Evolutionary conservation across 1,284 basidiomycete genomes (phyloP).

Genomic region (Xerocomus alliaceus): DNA sequence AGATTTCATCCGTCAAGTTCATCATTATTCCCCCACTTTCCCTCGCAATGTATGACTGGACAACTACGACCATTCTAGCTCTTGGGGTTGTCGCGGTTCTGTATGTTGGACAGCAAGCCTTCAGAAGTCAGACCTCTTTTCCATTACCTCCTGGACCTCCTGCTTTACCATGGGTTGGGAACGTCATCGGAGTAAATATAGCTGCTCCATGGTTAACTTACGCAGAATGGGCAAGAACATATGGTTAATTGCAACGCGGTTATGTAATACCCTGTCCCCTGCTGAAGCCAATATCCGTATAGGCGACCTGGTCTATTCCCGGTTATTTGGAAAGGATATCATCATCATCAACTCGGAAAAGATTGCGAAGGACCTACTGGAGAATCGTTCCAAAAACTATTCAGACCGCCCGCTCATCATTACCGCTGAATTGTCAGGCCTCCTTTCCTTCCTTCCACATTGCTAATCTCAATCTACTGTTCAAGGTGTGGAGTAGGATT

Average conservation of each 20-base stretch:
- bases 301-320: conserved; percentile 39
- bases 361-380: background rate
- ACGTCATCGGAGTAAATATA: background rate
- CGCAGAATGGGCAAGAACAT: conserved; percentile 12
- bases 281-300: background rate
- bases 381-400: background rate
- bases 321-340: conserved; percentile 39
- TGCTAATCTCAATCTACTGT: background rate
- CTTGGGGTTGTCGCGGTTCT: background rate
- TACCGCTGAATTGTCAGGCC: conserved; percentile 7
- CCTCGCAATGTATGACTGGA: background rate
- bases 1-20: no score
- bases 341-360: conserved; percentile 27
- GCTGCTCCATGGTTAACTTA: conserved; percentile 22
- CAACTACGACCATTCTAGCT: background rate
- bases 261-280: background rate
- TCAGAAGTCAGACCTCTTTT: background rate
- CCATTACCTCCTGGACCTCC: background rate
- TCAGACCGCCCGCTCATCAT: background rate
- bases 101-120: background rate
- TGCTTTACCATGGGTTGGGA: background rate
- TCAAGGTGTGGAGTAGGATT: conserved; percentile 47
- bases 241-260: conserved; percentile 5
- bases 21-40: no score
- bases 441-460: background rate